Conservation (phyloP, 75 land plant species). For the Pinus albicaulis region DNA sequence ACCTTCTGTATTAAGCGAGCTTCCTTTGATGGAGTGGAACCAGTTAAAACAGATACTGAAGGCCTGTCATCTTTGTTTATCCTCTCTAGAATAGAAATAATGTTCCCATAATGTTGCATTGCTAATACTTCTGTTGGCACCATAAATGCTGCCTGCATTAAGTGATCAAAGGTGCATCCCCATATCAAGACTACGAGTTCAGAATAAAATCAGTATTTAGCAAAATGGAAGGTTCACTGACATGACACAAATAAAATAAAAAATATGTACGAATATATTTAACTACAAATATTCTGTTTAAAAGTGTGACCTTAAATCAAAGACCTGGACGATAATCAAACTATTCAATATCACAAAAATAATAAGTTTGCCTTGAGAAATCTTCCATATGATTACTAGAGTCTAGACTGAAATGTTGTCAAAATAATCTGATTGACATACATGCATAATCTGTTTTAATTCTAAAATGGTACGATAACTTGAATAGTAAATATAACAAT, state of each 20-base stretch:
- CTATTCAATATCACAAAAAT: not conserved
- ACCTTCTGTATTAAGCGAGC: conserved; percentile 67
- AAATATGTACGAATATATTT: not conserved
- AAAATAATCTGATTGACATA: too few relatives aligned
- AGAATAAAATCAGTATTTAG: not conserved
- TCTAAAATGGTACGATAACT: too few relatives aligned
- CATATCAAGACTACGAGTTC: not conserved
- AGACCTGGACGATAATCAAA: not conserved
- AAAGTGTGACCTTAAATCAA: not conserved
- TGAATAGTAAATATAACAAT: not conserved
- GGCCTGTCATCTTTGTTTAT: conserved; percentile 57
- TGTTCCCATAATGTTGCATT: conserved; percentile 68
- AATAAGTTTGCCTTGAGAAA: not conserved
- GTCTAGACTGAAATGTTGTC: too few relatives aligned
- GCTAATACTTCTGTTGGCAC: conserved; percentile 97
- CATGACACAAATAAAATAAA: not conserved
- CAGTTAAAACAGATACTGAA: conserved; percentile 72
- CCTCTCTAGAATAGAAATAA: conserved; percentile 52
- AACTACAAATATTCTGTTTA: not conserved
- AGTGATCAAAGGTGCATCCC: not conserved
- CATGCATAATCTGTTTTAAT: too few relatives aligned
- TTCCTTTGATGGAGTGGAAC: conserved; percentile 70
- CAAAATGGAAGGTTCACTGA: not conserved
- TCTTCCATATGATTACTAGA: too few relatives aligned
- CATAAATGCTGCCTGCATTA: conserved; percentile 85